Evolutionary conservation across 805 yeast genomes (phyloP).

Genomic region (Danielia reshetovae): DNA sequence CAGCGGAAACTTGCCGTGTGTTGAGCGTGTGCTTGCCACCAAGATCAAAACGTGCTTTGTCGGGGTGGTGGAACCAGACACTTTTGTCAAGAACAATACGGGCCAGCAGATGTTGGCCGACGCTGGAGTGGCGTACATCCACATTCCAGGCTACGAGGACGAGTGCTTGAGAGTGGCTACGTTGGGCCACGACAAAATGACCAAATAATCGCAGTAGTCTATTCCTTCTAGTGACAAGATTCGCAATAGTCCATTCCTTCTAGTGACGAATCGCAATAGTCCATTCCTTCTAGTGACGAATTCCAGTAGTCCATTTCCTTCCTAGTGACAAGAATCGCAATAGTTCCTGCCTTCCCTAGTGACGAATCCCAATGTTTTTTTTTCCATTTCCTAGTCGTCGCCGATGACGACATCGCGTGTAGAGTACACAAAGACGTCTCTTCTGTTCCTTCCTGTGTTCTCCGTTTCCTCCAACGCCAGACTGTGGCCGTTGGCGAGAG

Average conservation of each 20-base stretch:
- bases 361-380: no score
- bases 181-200: slow-evolving; percentile 55
- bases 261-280: no score
- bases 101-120: slow-evolving; percentile 54
- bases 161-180: slow-evolving; percentile 65
- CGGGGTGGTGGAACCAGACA: slow-evolving; percentile 88
- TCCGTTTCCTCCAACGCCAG: neutral
- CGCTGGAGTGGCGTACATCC: slow-evolving; percentile 65
- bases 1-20: slow-evolving; percentile 89
- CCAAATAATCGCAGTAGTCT: neutral
- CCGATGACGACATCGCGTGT: slow-evolving; percentile 33
- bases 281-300: no score
- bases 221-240: neutral
- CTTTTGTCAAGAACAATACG: slow-evolving; percentile 75
- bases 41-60: slow-evolving; percentile 74
- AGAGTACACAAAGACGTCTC: slow-evolving; percentile 38
- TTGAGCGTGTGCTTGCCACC: slow-evolving; percentile 64
- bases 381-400: no score
- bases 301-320: no score
- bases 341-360: no score
- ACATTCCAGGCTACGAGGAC: slow-evolving; percentile 79
- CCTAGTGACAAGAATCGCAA: no score
- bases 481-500: neutral
- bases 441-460: slow-evolving; percentile 14
- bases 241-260: no score